Base-by-base conservation (phyloP, 1,139 yeast species). In the Suhomyces coccinellae region DNA sequence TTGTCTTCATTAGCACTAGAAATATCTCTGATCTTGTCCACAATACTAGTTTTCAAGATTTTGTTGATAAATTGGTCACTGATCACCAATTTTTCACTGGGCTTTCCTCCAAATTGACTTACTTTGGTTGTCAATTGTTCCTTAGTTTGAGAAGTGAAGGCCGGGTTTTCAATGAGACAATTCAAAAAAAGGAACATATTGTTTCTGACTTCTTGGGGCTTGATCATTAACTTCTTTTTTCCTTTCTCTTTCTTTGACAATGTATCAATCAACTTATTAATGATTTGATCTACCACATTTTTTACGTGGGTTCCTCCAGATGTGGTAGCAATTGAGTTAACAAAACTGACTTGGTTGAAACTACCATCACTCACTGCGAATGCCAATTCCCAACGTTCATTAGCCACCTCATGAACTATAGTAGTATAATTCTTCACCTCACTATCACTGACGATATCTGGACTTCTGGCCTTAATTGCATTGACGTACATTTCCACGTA, bases 291-390 rank as follows among this genome's bases (percentile, higher is more conserved):
- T 4, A 95, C 75, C 36, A 91, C 79, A 61, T 85, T 83, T 56
- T 85, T 89, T 33, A 91, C 95, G 64, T 95, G 99, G 0, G 99
- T 87, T 54, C 99, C 99, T 49, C 99, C 99, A 1, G 91, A 73
- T 0, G 99, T 93, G 0, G 99, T 95, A 0, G 99, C 99, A 61
- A 95, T 95, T 4, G 97, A 90, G 62, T 95, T 95, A 20, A 93
- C 99, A 69, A 95, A 95, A 40, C 98, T 90, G 35, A 95, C 95
- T 63, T 95, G 99, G 55, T 89, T 88, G 66, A 95, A 95, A 3
- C 78, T 71, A 4, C 95, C 95, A 58, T 91, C 97, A 41, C 97
- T 87, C 1, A 90, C 87, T 1, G 97, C 93, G 71, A 95, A 91
- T 0, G 97, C 99, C 49, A 93, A 67, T 65, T 95, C 99, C 99